Evolutionary conservation across 495 filamentous ascomycete genomes (phyloP), one percentile per base, ranked within the genome.

Genomic region (Penicilliopsis zonata): DNA sequence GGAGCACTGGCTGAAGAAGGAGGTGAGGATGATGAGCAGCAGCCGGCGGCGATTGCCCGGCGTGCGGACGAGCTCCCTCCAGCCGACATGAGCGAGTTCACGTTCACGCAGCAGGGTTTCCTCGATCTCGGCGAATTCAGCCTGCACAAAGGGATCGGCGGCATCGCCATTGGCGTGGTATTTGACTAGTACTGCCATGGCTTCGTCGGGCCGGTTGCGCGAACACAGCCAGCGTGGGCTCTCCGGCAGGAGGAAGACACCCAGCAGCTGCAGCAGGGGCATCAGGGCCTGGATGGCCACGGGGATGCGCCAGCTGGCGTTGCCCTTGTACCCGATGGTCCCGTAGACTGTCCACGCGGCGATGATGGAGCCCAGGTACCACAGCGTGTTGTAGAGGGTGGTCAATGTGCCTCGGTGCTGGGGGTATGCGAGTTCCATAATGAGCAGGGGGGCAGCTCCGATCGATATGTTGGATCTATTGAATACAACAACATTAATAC

Each of bases 251-350:
- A 72, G 25, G 25, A 12, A 19, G 25, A 17, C 6, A 3, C 21
- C 40, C 22, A n/a, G 8, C 8, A 56, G 31, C 13, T 57, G 53
- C 12, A 57, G 10, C 35, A 40, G 33, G 15, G 53, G 43, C 1
- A 50, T 63, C 5, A 40, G 38, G 27, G 78, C 55, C 36, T 80
- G 76, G 13, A 80, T 37, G 3, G 76, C 30, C 0, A 68, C 76
- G 1, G 76, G 77, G 16, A 79, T 72, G 24, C 73, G 55, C 77
- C 75, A 81, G 3, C 72, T 66, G 76, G 76, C 80, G 33, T 73
- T 57, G 35, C 52, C 63, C 0, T 56, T 18, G 34, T 78, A 73
- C 4, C 42, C 41, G 34, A 72, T 64, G 1, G 74, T 80, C 5
- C 74, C 74, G 31, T 70, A 64, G 0, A 66, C 70, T 4, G 70